Conservation (phyloP, 768 basidiomycete species). For the Trametes sanguinea region DNA sequence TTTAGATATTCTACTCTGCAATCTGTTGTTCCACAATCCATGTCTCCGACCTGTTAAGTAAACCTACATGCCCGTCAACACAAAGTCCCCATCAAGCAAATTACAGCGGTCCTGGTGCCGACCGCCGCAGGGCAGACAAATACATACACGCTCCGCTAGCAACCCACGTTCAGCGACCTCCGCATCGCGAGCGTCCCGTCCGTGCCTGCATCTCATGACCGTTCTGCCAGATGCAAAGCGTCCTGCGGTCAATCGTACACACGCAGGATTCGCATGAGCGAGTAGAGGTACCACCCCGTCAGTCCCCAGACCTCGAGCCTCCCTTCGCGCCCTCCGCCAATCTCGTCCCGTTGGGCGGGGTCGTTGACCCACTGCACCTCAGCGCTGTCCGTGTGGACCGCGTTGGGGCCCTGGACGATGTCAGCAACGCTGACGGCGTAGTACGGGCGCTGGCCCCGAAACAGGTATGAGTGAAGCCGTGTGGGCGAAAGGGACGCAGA, state of each 20-base stretch:
- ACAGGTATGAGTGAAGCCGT: conserved; percentile 53
- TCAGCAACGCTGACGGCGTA: conserved; percentile 71
- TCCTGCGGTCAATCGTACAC: conserved; percentile 38
- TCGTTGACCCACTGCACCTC: conserved; percentile 37
- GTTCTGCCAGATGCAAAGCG: neutral
- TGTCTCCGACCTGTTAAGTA: too few relatives aligned
- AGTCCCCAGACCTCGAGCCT: conserved; percentile 78
- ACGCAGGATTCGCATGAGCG: conserved; percentile 57
- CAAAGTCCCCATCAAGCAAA: too few relatives aligned
- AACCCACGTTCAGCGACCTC: neutral
- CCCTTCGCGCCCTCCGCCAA: conserved; percentile 45
- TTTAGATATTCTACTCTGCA: too few relatives aligned
- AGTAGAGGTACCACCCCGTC: conserved; percentile 79
- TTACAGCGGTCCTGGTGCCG: too few relatives aligned
- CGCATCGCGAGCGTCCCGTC: neutral
- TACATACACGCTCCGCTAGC: too few relatives aligned
- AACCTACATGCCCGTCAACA: too few relatives aligned
- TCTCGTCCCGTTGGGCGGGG: conserved; percentile 41
- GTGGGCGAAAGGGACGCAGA: conserved; percentile 46
- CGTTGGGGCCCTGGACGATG: conserved; percentile 34
- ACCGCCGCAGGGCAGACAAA: too few relatives aligned
- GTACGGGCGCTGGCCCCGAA: conserved; percentile 60
- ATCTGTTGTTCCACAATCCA: too few relatives aligned
- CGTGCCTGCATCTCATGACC: neutral
- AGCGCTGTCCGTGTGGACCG: conserved; percentile 18